Percentiles rank a stretch among this genome's conserved stretches.
Evolutionary conservation across 345 rosid species (phyloP).

Genomic region (Moringa oleifera): DNA sequence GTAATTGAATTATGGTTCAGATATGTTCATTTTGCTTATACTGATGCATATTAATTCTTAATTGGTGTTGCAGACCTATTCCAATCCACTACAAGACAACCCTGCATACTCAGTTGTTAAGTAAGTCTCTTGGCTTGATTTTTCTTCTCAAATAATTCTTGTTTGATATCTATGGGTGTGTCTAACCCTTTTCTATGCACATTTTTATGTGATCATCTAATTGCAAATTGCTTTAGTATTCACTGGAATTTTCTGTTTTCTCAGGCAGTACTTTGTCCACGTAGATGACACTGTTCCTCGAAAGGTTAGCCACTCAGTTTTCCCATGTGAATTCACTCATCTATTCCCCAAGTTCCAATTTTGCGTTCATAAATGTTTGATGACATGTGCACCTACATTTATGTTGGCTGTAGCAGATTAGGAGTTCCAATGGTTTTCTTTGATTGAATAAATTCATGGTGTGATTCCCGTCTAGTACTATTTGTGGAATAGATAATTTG

Average conservation of each 20-base stretch:
- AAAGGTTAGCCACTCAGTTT: slow-evolving; percentile 44
- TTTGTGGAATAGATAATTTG: neutral
- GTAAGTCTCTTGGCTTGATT: slow-evolving; percentile 36
- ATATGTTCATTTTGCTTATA: neutral
- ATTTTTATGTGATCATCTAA: neutral
- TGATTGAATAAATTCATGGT: neutral
- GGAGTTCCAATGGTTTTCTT: neutral
- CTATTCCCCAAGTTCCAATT: no score
- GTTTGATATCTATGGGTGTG: neutral
- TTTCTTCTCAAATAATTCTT: neutral
- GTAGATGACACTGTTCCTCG: slow-evolving; percentile 74
- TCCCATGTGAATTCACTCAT: neutral
- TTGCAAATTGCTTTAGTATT: neutral
- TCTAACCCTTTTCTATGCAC: slow-evolving; percentile 2
- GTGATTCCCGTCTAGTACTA: neutral
- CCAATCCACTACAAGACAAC: slow-evolving; percentile 85
- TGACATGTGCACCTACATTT: no score
- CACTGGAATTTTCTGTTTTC: slow-evolving; percentile 12
- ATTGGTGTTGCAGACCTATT: slow-evolving; percentile 45
- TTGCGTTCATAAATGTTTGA: no score
- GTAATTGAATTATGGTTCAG: neutral
- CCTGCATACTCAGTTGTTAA: slow-evolving; percentile 87
- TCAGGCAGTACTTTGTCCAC: slow-evolving; percentile 87
- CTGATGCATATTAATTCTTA: neutral
- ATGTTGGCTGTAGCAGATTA: neutral